Evolutionary conservation across 306 rosid genomes (phyloP), one percentile per base, ranked within the genome.

Genomic region (Malus fusca): DNA sequence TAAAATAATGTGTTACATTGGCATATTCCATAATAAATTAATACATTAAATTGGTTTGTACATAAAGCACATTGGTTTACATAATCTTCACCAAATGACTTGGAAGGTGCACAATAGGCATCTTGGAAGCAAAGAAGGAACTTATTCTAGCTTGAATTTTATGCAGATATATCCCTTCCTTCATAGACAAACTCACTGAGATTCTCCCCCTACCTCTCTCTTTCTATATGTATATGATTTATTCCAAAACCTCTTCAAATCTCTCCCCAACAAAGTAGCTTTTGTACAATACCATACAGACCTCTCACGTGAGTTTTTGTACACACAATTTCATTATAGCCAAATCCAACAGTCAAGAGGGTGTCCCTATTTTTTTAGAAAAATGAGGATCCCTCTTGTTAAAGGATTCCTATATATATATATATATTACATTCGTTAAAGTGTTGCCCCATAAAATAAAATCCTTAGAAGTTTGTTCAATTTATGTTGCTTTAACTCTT

Each of bases 101-200:
- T 74, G 59, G 15, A 28, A 28, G 35, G 23, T 75, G 23, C 26
- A 44, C 77, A 81, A 69, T 40, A 71, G 82, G 78, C 80, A 75
- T 43, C 87, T 71, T 82, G 79, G 78, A 89, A 80, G 81, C 78
- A 73, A 87, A 82, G 93, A 69, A 53, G 79, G 89, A 81, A 91
- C 76, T 64, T 48, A 87, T 83, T 86, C 88, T 87, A 61, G 56
- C 85, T 86, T 86, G 74, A 40, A 58, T 67, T 83, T 70, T 75
- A 64, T 73, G 23, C 46, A 77, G 44, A 83, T 64, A 60, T 63
- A 82, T 90, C 87, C 88, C 87, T 88, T 83, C 67, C 97, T 87
- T 91, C 52, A 6, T 37, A 4, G 8, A 6, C 31, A 73, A 72
- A 64, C 69, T 58, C 80, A 26, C 51, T 19, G 13, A 5, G 52